Evolutionary conservation across 306 rosid genomes (phyloP), one percentile per base, ranked within the genome.

Genomic region (Amphicarpaea edgeworthii): DNA sequence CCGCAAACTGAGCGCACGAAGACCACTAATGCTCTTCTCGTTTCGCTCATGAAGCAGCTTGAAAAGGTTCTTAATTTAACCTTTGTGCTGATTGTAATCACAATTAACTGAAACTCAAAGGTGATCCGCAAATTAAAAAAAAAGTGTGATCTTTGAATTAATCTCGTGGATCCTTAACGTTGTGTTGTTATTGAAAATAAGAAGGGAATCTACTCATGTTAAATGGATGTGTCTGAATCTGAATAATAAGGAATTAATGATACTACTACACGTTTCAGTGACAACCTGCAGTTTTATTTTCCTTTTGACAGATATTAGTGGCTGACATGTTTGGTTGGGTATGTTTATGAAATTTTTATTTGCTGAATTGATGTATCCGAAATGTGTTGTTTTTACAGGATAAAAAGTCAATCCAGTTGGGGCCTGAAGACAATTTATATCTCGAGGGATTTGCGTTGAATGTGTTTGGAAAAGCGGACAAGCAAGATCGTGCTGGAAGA

Each of bases 1-100:
- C 96, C 98, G 24, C 93, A 82, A 86, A 77, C 73, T 80, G 97
- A 90, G 63, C 99, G 99, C 73, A 96, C 99, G 58, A 90, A 96
- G 83, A 96, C 97, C 47, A 96, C 99, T 17, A 93, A 83, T 82
- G 68, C 99, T 76, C 86, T 96, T 64, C 98, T 96, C 21, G 34
- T 92, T 79, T 96, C 99, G n/a, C 96, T 96, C 43, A 96, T 96
- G 97, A 96, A 96, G 8, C 99, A 96, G 82, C 98, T 96, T 9
- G 99, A 96, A 83, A 96, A 93, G 98, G 98, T 92, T 38, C 14
- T 67, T 1, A 67, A 8, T 8, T 8, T 5, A 59, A 73, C 15
- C 38, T 3, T 3, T 57, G 1, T 73, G 14, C 17, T 4, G 21
- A 28, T 64, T 73, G 3, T 74, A 47, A 43, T 80, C 64, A 66